Conservation (phyloP, 2,329 filamentous ascomycete genomes). For the Sporothrix inflata region DNA sequence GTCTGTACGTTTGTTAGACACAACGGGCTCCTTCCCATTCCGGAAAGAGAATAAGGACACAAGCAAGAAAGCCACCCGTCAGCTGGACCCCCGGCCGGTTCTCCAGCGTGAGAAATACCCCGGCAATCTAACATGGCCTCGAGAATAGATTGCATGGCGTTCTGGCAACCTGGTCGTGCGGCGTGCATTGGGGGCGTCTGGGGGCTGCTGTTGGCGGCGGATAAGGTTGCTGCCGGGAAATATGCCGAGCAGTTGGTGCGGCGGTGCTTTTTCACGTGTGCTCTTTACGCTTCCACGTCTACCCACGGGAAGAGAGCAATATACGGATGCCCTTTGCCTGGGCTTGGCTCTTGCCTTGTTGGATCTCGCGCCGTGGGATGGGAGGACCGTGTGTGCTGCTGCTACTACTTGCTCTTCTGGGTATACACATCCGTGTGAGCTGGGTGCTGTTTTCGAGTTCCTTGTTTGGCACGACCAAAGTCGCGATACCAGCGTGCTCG, state of each 20-base stretch:
- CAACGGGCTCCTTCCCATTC: background rate
- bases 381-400: background rate
- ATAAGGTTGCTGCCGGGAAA: slow-evolving; percentile 16
- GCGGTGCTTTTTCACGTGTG: background rate
- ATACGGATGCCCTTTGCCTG: background rate
- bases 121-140: background rate
- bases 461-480: background rate
- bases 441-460: background rate
- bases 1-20: background rate
- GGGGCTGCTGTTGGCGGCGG: background rate
- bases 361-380: background rate
- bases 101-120: background rate
- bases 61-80: background rate
- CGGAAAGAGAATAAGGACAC: background rate
- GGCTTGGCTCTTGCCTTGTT: slow-evolving; percentile 22
- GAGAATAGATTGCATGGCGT: background rate
- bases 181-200: background rate
- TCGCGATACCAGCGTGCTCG: background rate
- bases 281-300: background rate
- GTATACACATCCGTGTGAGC: background rate
- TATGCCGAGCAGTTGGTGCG: background rate
- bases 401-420: slow-evolving; percentile 13
- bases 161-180: background rate
- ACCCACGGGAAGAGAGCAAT: background rate
- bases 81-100: background rate